Conservation (phyloP, 2,329 filamentous ascomycete genomes). For the Davidsoniella eucalypti region DNA sequence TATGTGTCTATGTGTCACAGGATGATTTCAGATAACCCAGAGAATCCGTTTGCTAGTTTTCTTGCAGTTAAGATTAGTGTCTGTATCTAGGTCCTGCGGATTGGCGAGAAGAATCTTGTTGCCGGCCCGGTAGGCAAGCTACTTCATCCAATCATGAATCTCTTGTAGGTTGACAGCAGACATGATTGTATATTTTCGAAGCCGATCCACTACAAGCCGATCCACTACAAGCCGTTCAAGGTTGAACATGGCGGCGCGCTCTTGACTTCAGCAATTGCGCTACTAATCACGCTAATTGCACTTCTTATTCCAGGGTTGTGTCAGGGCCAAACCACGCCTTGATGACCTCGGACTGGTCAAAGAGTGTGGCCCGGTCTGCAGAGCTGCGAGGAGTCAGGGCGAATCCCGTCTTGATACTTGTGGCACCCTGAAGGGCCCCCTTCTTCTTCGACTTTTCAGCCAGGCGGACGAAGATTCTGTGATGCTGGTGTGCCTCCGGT, state of each 20-base stretch:
- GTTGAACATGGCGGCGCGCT: conserved; percentile 75
- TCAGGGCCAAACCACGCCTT: neutral
- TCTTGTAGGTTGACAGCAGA: conserved; percentile 40
- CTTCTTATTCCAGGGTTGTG: conserved; percentile 44
- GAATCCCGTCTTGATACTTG: neutral
- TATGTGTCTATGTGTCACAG: neutral
- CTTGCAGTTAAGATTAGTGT: conserved; percentile 50
- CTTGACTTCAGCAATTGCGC: conserved; percentile 64
- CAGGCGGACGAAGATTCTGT: too few species aligned
- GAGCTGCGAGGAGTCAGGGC: neutral
- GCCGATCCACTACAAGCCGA: too few species aligned
- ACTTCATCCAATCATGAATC: too few species aligned
- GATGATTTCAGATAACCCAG: neutral
- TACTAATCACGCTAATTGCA: conserved; percentile 63
- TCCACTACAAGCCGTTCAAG: conserved; percentile 59
- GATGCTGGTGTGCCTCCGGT: too few species aligned
- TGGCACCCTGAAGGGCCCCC: too few species aligned
- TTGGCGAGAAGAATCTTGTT: too few species aligned
- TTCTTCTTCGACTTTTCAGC: too few species aligned
- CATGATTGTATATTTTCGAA: conserved; percentile 25
- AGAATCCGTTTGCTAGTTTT: neutral
- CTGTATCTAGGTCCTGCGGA: conserved; percentile 42
- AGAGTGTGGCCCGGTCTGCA: neutral
- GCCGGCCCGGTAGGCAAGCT: too few species aligned
- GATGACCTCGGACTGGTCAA: neutral